Percentiles rank a stretch among this genome's conserved stretches.
Conservation (phyloP, 495 filamentous ascomycete species). For the Neurospora sp. region DNA sequence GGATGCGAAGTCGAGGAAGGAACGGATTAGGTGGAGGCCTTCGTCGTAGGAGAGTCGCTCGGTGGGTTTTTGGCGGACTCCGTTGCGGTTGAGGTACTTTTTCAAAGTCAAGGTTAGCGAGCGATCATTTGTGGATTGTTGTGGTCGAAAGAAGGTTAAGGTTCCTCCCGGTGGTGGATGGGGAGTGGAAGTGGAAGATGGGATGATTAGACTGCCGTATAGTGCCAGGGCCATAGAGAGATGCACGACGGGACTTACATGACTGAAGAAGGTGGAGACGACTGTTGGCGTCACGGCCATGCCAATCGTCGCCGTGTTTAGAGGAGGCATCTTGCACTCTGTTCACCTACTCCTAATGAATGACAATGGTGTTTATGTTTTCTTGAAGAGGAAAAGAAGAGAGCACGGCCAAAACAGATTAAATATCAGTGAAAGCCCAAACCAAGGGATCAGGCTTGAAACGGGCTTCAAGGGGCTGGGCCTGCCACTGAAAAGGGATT, state of each 20-base stretch:
- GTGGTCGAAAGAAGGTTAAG: not conserved
- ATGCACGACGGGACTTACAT: constrained; percentile 42
- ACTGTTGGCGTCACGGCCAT: constrained; percentile 71
- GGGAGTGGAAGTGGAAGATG: not conserved
- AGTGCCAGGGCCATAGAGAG: not conserved
- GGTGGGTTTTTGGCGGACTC: constrained; percentile 64
- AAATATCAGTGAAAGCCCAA: not conserved
- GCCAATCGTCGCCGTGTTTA: constrained; percentile 59
- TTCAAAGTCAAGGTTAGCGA: not conserved
- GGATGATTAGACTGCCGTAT: not conserved
- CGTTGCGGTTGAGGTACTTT: constrained; percentile 74
- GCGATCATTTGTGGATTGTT: not conserved
- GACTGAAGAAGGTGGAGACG: constrained; percentile 65
- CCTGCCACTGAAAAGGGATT: not conserved
- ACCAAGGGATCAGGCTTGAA: not conserved
- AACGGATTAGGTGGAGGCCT: constrained; percentile 78
- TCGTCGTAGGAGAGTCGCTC: constrained; percentile 88
- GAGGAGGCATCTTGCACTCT: constrained; percentile 26
- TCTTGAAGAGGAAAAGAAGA: not conserved
- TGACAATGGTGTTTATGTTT: not conserved
- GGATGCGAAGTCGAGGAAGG: constrained; percentile 72
- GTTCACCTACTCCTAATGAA: not conserved
- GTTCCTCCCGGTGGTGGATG: not conserved
- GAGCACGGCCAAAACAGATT: not conserved
- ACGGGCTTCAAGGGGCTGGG: not conserved